Evolutionary conservation across 1,284 basidiomycete species (phyloP), one percentile per base, ranked within the genome.

Genomic region (Microbotryomycetes sp.): DNA sequence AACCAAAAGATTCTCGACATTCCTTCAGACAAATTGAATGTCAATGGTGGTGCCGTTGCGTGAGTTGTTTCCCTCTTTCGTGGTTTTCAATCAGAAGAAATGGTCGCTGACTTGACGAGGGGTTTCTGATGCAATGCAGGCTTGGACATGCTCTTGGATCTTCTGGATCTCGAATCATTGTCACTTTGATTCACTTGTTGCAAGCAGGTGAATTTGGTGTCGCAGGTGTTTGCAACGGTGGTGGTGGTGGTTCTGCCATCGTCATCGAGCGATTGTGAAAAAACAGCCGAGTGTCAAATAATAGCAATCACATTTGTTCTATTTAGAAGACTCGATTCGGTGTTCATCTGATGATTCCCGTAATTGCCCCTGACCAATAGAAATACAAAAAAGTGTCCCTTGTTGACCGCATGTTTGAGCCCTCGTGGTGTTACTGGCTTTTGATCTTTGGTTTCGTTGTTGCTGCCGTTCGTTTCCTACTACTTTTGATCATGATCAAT

Each of bases 181-280:
- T 98, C 51, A 92, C 94, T 12, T 83, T 99, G 36, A 81, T 90
- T 9, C 94, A 98, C 76, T 85, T 87, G 14, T 83, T 98, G 69
- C 87, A 97, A 81, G 78, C 86, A n/a, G 96, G 96, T 55, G 82
- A 99, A 80, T 97, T 94, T 74, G 96, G 96, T 73, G 90, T 90
- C 60, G 96, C 94, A 31, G 93, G 88, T 77, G 88, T 99, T 72
- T 99, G 96, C 84, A 98, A 98, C 76, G 93, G 92, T 75, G 92
- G 92, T 73, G 92, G 90, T 64, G 71, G 71, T 36, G 89, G 91
- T 58, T 91, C 90, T 58, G 89, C 92, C 49, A 81, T 96, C 71
- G 82, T 96, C 68, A 83, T 96, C 68, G 90, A 94, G 79, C 88
- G 85, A 74, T 75, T 94, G 73, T 93, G 74, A 67, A 42, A 12